These are phyloP conservation scores for Phytophthora uliginosa DNA, from an alignment of 352 stramenopile species.

Conservation along the genomic window DNA sequence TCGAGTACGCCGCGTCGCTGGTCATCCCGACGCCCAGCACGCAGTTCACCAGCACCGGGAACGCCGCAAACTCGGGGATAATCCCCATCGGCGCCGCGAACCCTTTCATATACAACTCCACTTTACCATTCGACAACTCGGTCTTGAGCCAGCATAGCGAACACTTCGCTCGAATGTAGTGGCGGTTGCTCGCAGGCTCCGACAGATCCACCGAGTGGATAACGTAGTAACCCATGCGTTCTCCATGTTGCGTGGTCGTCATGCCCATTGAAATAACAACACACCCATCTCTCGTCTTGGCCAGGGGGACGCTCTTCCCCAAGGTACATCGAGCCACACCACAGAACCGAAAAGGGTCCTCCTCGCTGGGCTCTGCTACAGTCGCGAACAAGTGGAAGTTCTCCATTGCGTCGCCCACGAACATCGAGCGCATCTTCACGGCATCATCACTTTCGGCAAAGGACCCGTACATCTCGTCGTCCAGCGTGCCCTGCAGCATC, in stretches of 20 bases:
- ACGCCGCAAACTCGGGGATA: slow-evolving; percentile 34
- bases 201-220: slow-evolving; percentile 65
- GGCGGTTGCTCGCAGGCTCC: slow-evolving; percentile 35
- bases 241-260: slow-evolving; percentile 50
- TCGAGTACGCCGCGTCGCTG: slow-evolving; percentile 43
- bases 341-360: slow-evolving; percentile 68
- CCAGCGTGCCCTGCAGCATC: slow-evolving; percentile 46
- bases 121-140: slow-evolving; percentile 39
- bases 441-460: slow-evolving; percentile 56
- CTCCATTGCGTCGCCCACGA: slow-evolving; percentile 44
- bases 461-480: slow-evolving; percentile 64
- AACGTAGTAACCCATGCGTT: slow-evolving; percentile 59
- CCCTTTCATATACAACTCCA: slow-evolving; percentile 56
- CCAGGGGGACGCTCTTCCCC: slow-evolving; percentile 34
- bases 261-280: slow-evolving; percentile 52
- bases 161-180: slow-evolving; percentile 48
- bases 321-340: slow-evolving; percentile 57
- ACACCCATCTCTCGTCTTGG: slow-evolving; percentile 54
- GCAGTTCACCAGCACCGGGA: slow-evolving; percentile 42
- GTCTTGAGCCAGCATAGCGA: slow-evolving; percentile 55
- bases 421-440: slow-evolving; percentile 40
- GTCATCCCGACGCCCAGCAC: slow-evolving; percentile 52
- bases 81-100: slow-evolving; percentile 48
- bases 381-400: slow-evolving; percentile 51
- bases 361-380: slow-evolving; percentile 47